Evolutionary conservation across 2,329 filamentous ascomycete species (phyloP).

Genomic region (Ophiobolus disseminans): DNA sequence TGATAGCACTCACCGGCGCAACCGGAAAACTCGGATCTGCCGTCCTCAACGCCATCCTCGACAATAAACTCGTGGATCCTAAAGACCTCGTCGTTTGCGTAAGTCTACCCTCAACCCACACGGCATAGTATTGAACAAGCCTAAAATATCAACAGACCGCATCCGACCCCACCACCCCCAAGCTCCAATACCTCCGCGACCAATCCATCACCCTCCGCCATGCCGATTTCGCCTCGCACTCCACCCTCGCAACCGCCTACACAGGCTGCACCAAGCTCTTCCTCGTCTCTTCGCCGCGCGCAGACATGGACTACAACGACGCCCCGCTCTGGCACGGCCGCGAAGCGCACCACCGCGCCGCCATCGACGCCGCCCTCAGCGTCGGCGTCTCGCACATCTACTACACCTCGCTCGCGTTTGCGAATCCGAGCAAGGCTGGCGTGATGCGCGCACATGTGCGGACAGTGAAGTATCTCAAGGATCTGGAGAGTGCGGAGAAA

Average conservation of each 20-base stretch:
- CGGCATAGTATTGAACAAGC: background rate
- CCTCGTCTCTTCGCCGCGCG: conserved; percentile 54
- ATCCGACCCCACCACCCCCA: conserved; percentile 15
- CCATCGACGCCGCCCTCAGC: conserved; percentile 51
- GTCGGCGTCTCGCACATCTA: conserved; percentile 55
- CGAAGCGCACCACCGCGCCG: conserved; percentile 54
- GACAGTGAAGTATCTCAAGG: conserved; percentile 51
- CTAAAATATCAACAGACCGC: conserved; percentile 27
- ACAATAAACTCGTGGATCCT: conserved; percentile 48
- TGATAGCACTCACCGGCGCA: conserved; percentile 53
- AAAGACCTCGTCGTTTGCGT: conserved; percentile 49
- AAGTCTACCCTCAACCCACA: conserved; percentile 7
- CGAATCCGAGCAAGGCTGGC: conserved; percentile 48
- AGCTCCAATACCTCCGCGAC: conserved; percentile 39
- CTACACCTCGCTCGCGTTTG: conserved; percentile 55
- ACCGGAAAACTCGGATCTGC: conserved; percentile 56
- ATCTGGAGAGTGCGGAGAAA: conserved; percentile 28
- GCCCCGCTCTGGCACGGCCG: conserved; percentile 52
- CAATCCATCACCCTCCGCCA: conserved; percentile 46
- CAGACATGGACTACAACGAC: conserved; percentile 54
- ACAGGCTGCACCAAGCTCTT: conserved; percentile 51
- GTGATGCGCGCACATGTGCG: conserved; percentile 58
- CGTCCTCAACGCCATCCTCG: conserved; percentile 52
- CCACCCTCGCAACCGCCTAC: conserved; percentile 46
- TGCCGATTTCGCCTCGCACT: conserved; percentile 50